A percentile compares a stretch with the other conserved stretches of the same genome.
phyloP scores from a whole-genome alignment of 805 yeast genomes.

The Wickerhamiella cacticola region DNA sequence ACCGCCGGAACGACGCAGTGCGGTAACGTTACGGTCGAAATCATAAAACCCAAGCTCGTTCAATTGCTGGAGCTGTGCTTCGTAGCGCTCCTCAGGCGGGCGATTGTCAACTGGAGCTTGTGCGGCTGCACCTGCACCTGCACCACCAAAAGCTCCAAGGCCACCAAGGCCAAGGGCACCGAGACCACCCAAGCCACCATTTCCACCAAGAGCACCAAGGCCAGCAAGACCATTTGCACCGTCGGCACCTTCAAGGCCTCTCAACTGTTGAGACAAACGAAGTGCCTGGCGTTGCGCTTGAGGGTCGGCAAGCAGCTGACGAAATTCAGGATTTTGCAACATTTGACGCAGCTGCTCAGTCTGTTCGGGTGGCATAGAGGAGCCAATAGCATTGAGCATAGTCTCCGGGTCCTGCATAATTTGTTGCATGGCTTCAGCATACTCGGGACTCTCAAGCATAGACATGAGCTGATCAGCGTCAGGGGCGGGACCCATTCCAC shows the following conservation, averaged over 20 bases:
- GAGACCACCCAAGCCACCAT: slow-evolving; percentile 21
- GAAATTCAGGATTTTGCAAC: slow-evolving; percentile 71
- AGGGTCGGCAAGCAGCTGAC: slow-evolving; percentile 74
- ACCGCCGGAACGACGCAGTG: slow-evolving; percentile 91
- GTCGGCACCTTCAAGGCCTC: slow-evolving; percentile 34
- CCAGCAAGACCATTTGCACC: slow-evolving; percentile 25
- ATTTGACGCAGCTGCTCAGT: slow-evolving; percentile 65
- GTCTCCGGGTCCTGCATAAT: slow-evolving; percentile 41
- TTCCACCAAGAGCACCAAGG: slow-evolving; percentile 21
- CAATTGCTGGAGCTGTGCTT: slow-evolving; percentile 55
- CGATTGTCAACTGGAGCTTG: slow-evolving; percentile 36
- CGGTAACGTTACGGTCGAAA: slow-evolving; percentile 82
- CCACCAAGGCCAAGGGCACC: slow-evolving; percentile 15
- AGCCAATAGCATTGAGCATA: slow-evolving; percentile 74
- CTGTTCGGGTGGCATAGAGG: slow-evolving; percentile 63
- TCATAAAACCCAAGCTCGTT: slow-evolving; percentile 83
- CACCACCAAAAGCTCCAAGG: slow-evolving; percentile 31
- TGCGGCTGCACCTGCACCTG: slow-evolving; percentile 28
- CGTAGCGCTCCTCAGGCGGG: slow-evolving; percentile 74
- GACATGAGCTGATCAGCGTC: slow-evolving; percentile 60
- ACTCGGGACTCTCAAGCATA: slow-evolving; percentile 70
- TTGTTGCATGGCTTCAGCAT: slow-evolving; percentile 70
- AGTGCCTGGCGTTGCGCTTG: slow-evolving; percentile 72
- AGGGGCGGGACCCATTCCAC: slow-evolving; percentile 73
- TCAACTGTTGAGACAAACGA: slow-evolving; percentile 39